Percentiles rank a stretch among this genome's conserved stretches.
These are phyloP conservation scores for Neurospora pannonica DNA, from an alignment of 495 filamentous ascomycete genomes.

Conservation along the genomic window DNA sequence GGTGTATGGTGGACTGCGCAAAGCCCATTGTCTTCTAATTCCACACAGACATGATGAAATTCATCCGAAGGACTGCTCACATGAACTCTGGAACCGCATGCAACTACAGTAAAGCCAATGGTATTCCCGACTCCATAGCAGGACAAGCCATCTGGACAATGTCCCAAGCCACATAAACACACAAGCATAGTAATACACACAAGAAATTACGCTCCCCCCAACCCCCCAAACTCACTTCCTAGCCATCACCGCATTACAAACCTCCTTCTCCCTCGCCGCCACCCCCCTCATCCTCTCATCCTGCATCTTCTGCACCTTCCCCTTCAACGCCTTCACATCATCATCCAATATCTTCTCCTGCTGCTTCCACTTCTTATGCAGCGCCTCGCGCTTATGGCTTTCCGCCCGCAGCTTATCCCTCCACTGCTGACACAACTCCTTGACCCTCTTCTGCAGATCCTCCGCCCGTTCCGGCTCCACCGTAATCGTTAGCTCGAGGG, in stretches of 20 bases:
- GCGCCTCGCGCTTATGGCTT: constrained; percentile 48
- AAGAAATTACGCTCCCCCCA: too few relatives aligned
- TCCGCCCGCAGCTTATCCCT: constrained; percentile 47
- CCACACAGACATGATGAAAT: background rate
- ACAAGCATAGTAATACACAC: background rate
- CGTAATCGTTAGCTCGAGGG: constrained; percentile 60
- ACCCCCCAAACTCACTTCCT: constrained; percentile 1
- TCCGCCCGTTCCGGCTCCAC: constrained; percentile 55
- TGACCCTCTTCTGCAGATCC: constrained; percentile 48
- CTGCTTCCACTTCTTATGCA: constrained; percentile 56
- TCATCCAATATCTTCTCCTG: constrained; percentile 52
- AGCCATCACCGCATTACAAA: constrained; percentile 36
- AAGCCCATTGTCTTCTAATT: background rate
- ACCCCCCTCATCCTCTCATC: constrained; percentile 60
- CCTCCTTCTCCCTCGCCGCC: constrained; percentile 57
- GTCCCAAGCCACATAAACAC: background rate
- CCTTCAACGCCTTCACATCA: constrained; percentile 56
- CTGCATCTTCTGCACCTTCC: constrained; percentile 65
- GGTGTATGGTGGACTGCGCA: background rate
- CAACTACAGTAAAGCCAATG: background rate
- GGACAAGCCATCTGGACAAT: background rate
- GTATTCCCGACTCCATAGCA: background rate
- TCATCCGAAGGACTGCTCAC: background rate
- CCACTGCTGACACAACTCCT: constrained; percentile 49
- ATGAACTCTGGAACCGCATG: background rate